Evolutionary conservation across 2,329 filamentous ascomycete species (phyloP).

Genomic region (Rutstroemia sp.): DNA sequence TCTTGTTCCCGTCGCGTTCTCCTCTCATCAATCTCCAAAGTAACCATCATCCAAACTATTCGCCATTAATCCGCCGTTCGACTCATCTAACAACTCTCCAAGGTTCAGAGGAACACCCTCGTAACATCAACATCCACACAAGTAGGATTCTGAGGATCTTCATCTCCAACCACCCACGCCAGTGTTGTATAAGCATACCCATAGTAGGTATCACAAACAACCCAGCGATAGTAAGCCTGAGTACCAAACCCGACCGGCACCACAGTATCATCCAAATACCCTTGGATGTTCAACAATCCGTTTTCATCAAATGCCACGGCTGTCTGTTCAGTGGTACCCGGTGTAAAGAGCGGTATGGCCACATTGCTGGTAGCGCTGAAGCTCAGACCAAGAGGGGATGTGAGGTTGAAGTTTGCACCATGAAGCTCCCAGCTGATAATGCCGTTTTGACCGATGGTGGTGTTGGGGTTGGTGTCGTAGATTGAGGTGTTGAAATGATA

Average conservation of each 20-base stretch:
- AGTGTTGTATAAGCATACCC: conserved; percentile 38
- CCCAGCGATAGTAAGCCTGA: conserved; percentile 34
- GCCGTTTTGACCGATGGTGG: conserved; percentile 19
- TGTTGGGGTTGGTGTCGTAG: conserved; percentile 5
- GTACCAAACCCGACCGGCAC: conserved; percentile 25
- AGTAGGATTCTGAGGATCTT: conserved; percentile 37
- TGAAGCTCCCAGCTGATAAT: conserved; percentile 20
- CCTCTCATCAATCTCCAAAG: neutral
- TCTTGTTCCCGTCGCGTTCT: no score
- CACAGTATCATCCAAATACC: conserved; percentile 34
- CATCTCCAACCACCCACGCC: conserved; percentile 35
- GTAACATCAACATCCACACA: conserved; percentile 37
- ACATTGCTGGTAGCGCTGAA: conserved; percentile 34
- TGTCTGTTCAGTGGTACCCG: conserved; percentile 19
- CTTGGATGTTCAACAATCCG: conserved; percentile 33
- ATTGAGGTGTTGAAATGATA: conserved; percentile 23
- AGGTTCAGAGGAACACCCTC: conserved; percentile 18
- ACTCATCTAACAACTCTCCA: neutral
- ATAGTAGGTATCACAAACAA: conserved; percentile 34
- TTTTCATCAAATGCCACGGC: conserved; percentile 35
- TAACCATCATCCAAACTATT: neutral
- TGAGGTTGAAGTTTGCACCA: conserved; percentile 25
- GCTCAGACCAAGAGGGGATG: conserved; percentile 31
- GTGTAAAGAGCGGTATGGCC: conserved; percentile 34
- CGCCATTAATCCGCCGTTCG: neutral